A percentile compares a stretch with the other conserved stretches of the same genome.
These are phyloP conservation scores for Trypanosoma avium DNA, from an alignment of 208 protist species.

Conservation along the genomic window DNA sequence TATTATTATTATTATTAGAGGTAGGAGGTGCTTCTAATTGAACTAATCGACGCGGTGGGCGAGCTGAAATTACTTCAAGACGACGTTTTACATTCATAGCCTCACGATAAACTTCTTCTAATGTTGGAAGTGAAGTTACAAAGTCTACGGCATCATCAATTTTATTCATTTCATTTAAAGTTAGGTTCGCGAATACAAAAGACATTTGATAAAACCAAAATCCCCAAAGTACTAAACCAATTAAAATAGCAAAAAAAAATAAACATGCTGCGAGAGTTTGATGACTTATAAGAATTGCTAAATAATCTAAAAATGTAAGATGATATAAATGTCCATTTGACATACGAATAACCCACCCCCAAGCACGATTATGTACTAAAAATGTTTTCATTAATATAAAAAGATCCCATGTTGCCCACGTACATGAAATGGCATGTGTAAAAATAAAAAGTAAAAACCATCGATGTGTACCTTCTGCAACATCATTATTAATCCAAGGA, in stretches of 20 bases:
- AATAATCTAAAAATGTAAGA: conserved; percentile 51
- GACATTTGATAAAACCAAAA: conserved; percentile 88
- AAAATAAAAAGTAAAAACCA: conserved; percentile 92
- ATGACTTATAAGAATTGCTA: conserved; percentile 61
- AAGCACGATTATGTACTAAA: conserved; percentile 43
- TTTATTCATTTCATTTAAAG: conserved; percentile 89
- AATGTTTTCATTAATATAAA: conserved; percentile 58
- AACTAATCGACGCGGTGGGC: conserved; percentile 45
- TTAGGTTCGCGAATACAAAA: conserved; percentile 74
- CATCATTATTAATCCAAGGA: conserved; percentile 97
- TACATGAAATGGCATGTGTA: conserved; percentile 78
- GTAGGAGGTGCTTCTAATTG: conserved; percentile 42
- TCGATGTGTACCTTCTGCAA: conserved; percentile 93
- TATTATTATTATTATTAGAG: too few species aligned
- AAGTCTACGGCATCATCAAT: conserved; percentile 75
- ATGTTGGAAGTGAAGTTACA: conserved; percentile 44
- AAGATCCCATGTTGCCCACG: conserved; percentile 74
- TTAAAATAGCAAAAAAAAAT: conserved; percentile 73
- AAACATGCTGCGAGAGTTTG: conserved; percentile 62
- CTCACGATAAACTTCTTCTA: conserved; percentile 67
- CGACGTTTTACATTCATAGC: conserved; percentile 44
- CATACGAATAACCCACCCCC: conserved; percentile 54
- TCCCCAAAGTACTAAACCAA: conserved; percentile 67
- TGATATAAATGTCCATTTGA: conserved; percentile 28
- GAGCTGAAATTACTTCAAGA: conserved; percentile 51